phyloP scores from a whole-genome alignment of 257 asterid genomes.

The Solanum sparsipilum region DNA sequence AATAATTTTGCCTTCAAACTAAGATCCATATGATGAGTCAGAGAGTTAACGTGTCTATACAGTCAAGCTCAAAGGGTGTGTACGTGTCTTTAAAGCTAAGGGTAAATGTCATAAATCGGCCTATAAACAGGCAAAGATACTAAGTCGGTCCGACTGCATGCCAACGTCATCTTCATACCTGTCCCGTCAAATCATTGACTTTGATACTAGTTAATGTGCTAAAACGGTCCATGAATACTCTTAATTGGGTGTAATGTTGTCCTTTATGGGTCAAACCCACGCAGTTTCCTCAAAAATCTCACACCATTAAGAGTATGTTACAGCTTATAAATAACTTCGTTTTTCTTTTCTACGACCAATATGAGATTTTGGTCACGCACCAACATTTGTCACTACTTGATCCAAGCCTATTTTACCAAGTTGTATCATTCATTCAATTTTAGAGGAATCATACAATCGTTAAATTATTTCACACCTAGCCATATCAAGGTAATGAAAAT shows the following conservation, averaged over 20 bases:
- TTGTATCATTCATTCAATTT: too few species aligned
- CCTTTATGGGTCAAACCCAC: background rate
- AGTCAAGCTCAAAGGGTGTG: background rate
- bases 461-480: background rate
- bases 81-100: background rate
- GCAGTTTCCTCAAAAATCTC: rapidly evolving
- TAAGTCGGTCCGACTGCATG: background rate
- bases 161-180: rapidly evolving
- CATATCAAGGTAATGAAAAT: background rate
- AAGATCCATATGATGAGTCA: background rate
- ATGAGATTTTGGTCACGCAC: background rate
- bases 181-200: background rate
- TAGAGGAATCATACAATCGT: background rate
- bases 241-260: too few species aligned
- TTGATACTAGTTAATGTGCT: background rate
- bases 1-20: background rate
- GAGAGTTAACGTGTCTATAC: background rate
- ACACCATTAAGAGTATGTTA: too few species aligned
- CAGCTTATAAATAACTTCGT: too few species aligned
- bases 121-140: background rate
- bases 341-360: background rate
- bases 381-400: background rate
- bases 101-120: too few species aligned
- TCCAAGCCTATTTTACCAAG: background rate
- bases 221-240: background rate